Evolutionary conservation across 306 rosid species (phyloP), one percentile per base, ranked within the genome.

Genomic region (Carpinus fangiana): DNA sequence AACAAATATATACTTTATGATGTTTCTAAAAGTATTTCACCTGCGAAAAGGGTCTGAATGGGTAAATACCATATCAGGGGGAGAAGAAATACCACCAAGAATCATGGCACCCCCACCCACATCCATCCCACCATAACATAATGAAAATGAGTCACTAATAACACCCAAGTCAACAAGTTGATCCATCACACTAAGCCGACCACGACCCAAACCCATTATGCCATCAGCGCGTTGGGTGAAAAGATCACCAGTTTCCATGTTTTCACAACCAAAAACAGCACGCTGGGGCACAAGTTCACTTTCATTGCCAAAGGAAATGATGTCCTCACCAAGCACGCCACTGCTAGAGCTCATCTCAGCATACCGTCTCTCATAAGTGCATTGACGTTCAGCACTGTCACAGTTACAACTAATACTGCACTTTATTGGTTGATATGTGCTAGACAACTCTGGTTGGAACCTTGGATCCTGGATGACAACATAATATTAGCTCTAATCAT

Each of bases 61-160:
- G 59, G 91, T 77, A 81, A 90, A 91, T 79, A 85, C 82, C 99
- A 93, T 96, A 68, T 81, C 97, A 47, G 85, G 74, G 12, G 98
- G 97, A 74, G 96, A 78, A 81, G 97, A 80, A 72, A 96, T 87
- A 51, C 86, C 90, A 14, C 99, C 99, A 81, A 96, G 97, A 89
- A 96, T 89, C 98, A 96, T 96, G 52, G 96, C 93, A 81, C 99
- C 99, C 34, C 99, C 98, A 50, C 99, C 99, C 89, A 93, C 79
- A 79, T 81, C 90, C 98, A 96, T 96, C 82, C 99, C 98, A 81
- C 99, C 99, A 81, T 96, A 96, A 86, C 99, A 96, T 73, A 96
- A 83, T 18, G 99, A 96, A 84, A 96, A 96, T 13, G 98, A 93
- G 84, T 96, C 87, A 79, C 91, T 90, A 73, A 96, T 89, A 57